Conservation (phyloP, 2,329 filamentous ascomycete genomes). For the Phaeosphaeriaceae sp. region DNA sequence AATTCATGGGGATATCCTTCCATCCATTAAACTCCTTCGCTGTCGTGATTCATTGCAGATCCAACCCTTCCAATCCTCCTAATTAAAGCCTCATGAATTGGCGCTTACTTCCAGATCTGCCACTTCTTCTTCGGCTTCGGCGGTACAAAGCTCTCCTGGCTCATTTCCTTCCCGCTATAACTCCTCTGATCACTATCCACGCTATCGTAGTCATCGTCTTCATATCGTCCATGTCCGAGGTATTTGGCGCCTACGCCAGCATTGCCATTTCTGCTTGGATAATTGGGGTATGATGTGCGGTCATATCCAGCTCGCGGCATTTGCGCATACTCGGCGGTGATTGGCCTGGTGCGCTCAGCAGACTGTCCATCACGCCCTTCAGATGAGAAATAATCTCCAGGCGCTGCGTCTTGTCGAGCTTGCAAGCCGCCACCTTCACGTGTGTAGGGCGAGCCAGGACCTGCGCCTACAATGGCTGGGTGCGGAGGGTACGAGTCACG, state of each 20-base stretch:
- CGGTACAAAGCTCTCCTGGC: slow-evolving; percentile 41
- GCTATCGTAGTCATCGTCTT: slow-evolving; percentile 38
- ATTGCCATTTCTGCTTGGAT: slow-evolving; percentile 25
- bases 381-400: slow-evolving; percentile 39
- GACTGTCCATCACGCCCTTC: slow-evolving; percentile 25
- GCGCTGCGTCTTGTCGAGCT: slow-evolving; percentile 33
- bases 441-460: slow-evolving; percentile 41
- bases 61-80: background rate
- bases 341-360: background rate
- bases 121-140: slow-evolving; percentile 50
- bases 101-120: slow-evolving; percentile 42
- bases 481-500: slow-evolving; percentile 45
- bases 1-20: background rate
- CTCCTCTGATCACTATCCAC: slow-evolving; percentile 28
- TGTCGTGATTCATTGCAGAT: background rate
- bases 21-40: background rate
- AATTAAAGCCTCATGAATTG: background rate
- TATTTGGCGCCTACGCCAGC: slow-evolving; percentile 41
- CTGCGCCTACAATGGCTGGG: slow-evolving; percentile 45
- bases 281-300: slow-evolving; percentile 28
- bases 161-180: slow-evolving; percentile 37
- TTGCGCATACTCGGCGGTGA: slow-evolving; percentile 23
- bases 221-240: slow-evolving; percentile 39
- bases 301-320: slow-evolving; percentile 28
- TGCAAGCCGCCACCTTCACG: slow-evolving; percentile 36